These are phyloP conservation scores for Pezicula rhizophila DNA, from an alignment of 2,329 filamentous ascomycete species.

Conservation along the genomic window DNA sequence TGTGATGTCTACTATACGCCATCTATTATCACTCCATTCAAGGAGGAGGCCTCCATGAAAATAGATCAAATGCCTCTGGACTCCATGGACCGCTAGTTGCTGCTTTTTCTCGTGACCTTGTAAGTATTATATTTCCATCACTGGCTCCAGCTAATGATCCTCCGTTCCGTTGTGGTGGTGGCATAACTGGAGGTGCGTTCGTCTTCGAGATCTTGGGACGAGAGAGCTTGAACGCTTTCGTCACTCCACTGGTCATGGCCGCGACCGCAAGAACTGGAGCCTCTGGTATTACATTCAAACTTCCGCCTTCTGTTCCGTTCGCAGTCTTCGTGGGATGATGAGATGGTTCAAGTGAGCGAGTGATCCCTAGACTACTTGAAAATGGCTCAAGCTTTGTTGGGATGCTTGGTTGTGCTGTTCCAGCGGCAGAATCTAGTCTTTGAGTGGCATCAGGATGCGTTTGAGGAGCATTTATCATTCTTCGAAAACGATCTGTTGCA, in stretches of 20 bases:
- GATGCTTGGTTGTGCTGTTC: too few relatives aligned
- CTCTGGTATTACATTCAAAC: neutral
- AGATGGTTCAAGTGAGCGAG: neutral
- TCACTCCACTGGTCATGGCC: neutral
- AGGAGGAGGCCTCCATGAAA: slow-evolving; percentile 20
- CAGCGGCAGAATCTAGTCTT: too few relatives aligned
- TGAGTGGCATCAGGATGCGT: too few relatives aligned
- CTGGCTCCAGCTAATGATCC: too few relatives aligned
- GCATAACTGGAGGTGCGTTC: neutral
- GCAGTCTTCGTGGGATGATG: neutral
- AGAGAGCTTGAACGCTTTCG: neutral
- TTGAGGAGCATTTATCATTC: neutral
- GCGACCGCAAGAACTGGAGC: neutral
- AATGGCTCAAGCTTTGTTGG: neutral
- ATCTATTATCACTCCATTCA: neutral
- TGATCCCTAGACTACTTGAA: neutral
- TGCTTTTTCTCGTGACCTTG: neutral
- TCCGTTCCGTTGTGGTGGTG: neutral
- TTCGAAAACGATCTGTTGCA: slow-evolving; percentile 1
- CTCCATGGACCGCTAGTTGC: slow-evolving; percentile 26
- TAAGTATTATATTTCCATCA: neutral
- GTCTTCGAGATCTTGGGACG: neutral
- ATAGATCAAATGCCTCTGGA: slow-evolving; percentile 30
- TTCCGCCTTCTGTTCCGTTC: neutral
- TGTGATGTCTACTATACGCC: neutral